Conservation (phyloP, 1,284 basidiomycete genomes). For the Ceratorhiza oryzae-sativae region DNA sequence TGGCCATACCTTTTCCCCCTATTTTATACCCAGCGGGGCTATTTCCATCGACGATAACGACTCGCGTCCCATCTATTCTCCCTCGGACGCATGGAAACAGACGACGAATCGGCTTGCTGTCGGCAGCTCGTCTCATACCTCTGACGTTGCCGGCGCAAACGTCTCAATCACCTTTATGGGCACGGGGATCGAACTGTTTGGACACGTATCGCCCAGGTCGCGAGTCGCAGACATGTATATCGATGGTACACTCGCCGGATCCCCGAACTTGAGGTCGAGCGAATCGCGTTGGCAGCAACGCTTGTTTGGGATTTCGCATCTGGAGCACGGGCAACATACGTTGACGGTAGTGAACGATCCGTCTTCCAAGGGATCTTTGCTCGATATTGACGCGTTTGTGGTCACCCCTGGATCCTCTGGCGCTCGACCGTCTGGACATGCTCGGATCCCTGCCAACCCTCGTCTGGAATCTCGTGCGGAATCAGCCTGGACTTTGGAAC, state of each 20-base stretch:
- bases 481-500: slow-evolving; percentile 55
- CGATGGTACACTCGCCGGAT: slow-evolving; percentile 59
- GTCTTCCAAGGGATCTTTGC: slow-evolving; percentile 50
- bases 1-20: slow-evolving; percentile 60
- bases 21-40: slow-evolving; percentile 74
- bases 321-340: slow-evolving; percentile 62
- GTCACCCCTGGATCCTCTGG: slow-evolving; percentile 54
- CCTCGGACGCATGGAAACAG: slow-evolving; percentile 61
- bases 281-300: slow-evolving; percentile 63
- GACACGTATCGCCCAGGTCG: slow-evolving; percentile 62
- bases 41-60: slow-evolving; percentile 72
- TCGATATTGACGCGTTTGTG: slow-evolving; percentile 71
- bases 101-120: slow-evolving; percentile 61
- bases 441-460: not conserved
- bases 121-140: slow-evolving; percentile 41
- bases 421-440: not conserved
- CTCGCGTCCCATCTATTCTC: slow-evolving; percentile 63
- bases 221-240: slow-evolving; percentile 65
- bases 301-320: slow-evolving; percentile 65
- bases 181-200: slow-evolving; percentile 79
- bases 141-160: slow-evolving; percentile 54
- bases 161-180: slow-evolving; percentile 68
- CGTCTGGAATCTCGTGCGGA: not conserved
- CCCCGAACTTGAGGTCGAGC: slow-evolving; percentile 59
- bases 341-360: slow-evolving; percentile 66